These are phyloP conservation scores for Podaxis sp. DNA, from an alignment of 768 basidiomycete genomes.

Conservation along the genomic window DNA sequence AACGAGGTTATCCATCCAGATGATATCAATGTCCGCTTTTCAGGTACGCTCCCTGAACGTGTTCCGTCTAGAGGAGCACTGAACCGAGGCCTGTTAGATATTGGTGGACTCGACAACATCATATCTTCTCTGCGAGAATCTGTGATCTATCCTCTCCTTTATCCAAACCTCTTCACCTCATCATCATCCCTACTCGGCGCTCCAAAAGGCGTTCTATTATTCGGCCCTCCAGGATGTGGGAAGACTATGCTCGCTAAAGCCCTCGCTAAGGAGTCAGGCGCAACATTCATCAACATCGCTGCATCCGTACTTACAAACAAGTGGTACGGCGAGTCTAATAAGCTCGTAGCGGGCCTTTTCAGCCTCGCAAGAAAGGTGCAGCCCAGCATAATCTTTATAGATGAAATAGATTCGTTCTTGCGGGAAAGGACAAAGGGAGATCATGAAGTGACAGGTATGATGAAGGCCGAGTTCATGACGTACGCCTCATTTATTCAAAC, in stretches of 20 bases:
- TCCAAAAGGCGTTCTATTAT: conserved; percentile 93
- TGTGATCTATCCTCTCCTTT: conserved; percentile 91
- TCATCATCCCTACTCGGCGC: conserved; percentile 82
- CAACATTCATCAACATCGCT: conserved; percentile 80
- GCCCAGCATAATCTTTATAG: conserved; percentile 96
- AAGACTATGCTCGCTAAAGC: conserved; percentile 99
- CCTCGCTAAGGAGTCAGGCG: conserved; percentile 93
- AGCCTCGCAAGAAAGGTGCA: conserved; percentile 91
- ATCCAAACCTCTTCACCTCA: conserved; percentile 81
- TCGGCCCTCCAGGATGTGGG: conserved; percentile 96
- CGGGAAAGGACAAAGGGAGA: conserved; percentile 83
- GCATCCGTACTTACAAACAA: conserved; percentile 45
- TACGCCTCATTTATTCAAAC: conserved; percentile 29
- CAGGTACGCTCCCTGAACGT: conserved; percentile 42
- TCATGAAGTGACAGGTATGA: conserved; percentile 98
- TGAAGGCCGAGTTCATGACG: conserved; percentile 97
- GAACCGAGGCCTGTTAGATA: conserved; percentile 41
- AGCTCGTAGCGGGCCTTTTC: conserved; percentile 92
- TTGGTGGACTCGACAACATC: conserved; percentile 91
- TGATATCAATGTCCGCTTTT: conserved; percentile 74
- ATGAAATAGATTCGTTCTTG: conserved; percentile 96
- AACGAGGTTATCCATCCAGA: conserved; percentile 92
- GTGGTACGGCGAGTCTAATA: conserved; percentile 64
- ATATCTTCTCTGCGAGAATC: conserved; percentile 89
- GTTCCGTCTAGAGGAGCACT: conserved; percentile 2